A percentile compares a stretch with the other conserved stretches of the same genome.
Conservation (phyloP, 2,329 filamentous ascomycete species). For the Simplicillium sp. region DNA sequence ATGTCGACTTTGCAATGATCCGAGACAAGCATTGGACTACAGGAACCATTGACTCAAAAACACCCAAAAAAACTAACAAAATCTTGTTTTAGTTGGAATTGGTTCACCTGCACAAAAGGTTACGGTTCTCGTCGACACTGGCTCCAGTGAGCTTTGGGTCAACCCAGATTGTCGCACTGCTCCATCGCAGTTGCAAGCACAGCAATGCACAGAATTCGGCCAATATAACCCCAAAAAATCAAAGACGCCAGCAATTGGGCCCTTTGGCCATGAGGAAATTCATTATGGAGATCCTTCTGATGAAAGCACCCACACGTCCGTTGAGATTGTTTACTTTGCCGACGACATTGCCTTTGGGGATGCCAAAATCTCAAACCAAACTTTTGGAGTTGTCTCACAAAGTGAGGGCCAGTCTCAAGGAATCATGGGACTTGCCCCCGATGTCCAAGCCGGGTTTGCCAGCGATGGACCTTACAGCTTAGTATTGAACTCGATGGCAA, state of each 20-base stretch:
- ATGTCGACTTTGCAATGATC: background rate
- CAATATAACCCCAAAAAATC: conserved; percentile 34
- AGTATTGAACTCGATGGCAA: conserved; percentile 38
- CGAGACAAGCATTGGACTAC: background rate
- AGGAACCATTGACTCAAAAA: too few species aligned
- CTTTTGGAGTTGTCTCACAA: conserved; percentile 36
- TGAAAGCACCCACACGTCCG: conserved; percentile 22
- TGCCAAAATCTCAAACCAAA: conserved; percentile 30
- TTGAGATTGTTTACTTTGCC: conserved; percentile 32
- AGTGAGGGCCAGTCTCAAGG: conserved; percentile 40
- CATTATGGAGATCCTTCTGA: conserved; percentile 29
- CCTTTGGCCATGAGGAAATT: conserved; percentile 26
- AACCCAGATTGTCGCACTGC: conserved; percentile 37
- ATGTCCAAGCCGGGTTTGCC: conserved; percentile 27
- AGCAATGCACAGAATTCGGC: conserved; percentile 30
- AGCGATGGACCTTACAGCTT: conserved; percentile 36
- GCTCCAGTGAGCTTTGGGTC: conserved; percentile 46
- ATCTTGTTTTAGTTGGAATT: conserved; percentile 24
- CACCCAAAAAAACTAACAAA: too few species aligned
- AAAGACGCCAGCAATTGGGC: conserved; percentile 24
- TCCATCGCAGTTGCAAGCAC: conserved; percentile 18
- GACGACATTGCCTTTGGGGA: conserved; percentile 37
- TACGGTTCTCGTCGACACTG: conserved; percentile 39
- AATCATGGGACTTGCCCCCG: conserved; percentile 40
- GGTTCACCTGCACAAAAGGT: conserved; percentile 32